These are phyloP conservation scores for Closterium sp. DNA, from an alignment of 139 green algal genomes.

Conservation along the genomic window DNA sequence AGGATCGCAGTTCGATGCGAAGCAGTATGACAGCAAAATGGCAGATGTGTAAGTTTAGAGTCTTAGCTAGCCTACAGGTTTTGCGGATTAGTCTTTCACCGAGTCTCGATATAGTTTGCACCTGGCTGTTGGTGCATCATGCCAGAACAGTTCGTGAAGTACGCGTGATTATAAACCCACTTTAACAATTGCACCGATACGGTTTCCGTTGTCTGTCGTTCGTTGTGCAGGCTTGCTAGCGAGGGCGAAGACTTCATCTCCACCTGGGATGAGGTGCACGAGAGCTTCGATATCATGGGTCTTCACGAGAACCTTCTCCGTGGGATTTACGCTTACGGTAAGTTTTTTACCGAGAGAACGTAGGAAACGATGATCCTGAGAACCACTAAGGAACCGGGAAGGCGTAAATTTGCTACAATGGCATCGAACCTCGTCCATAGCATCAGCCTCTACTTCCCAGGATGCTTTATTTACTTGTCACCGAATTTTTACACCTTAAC, in stretches of 20 bases:
- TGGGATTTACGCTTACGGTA: conserved; percentile 98
- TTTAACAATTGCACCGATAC: neutral
- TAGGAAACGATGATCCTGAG: neutral
- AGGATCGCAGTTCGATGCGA: conserved; percentile 63
- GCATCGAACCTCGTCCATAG: neutral
- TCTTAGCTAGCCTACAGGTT: neutral
- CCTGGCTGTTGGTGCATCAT: neutral
- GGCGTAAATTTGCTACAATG: neutral
- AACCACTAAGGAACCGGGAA: neutral
- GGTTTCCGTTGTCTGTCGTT: neutral
- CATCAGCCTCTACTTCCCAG: neutral
- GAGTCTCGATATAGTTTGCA: neutral
- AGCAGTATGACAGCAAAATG: conserved; percentile 83
- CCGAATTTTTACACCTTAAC: neutral
- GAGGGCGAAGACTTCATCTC: conserved; percentile 80
- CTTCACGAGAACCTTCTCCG: conserved; percentile 98
- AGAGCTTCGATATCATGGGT: conserved; percentile 96
- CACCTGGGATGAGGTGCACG: conserved; percentile 95
- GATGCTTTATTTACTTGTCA: neutral
- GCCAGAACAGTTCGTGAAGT: neutral
- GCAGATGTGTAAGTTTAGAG: conserved; percentile 37
- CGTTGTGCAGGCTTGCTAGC: conserved; percentile 15
- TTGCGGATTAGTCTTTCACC: neutral
- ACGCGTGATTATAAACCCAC: neutral
- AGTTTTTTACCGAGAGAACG: neutral